Percentiles rank a stretch among this genome's conserved stretches.
Conservation (phyloP, 345 rosid genomes). For the Moricandia arvensis region DNA sequence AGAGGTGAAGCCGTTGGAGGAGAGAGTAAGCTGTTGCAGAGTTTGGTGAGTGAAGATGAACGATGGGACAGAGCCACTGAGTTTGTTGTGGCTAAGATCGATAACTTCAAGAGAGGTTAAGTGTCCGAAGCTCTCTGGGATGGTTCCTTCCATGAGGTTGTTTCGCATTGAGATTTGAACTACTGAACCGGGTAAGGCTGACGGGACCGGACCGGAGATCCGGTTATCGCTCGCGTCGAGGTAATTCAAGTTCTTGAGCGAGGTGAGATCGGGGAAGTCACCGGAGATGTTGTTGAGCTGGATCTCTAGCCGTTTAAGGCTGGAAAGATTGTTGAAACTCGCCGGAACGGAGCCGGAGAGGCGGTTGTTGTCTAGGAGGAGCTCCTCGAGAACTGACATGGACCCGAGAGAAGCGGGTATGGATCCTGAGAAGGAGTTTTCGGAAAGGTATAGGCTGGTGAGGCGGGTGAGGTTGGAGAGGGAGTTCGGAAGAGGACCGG, state of each 20-base stretch:
- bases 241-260: conserved; percentile 53
- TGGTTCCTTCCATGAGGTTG: conserved; percentile 55
- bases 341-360: conserved; percentile 57
- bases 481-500: conserved; percentile 54
- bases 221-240: conserved; percentile 68
- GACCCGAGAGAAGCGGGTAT: conserved; percentile 64
- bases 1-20: conserved; percentile 62
- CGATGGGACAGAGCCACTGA: conserved; percentile 52
- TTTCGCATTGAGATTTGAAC: conserved; percentile 73
- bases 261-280: conserved; percentile 59
- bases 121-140: conserved; percentile 45
- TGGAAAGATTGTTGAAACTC: conserved; percentile 44
- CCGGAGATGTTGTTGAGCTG: conserved; percentile 68
- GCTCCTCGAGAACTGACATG: conserved; percentile 55
- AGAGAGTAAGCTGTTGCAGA: conserved; percentile 77
- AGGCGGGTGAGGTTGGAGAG: conserved; percentile 56
- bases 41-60: conserved; percentile 60
- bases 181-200: conserved; percentile 48
- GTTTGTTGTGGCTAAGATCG: conserved; percentile 67
- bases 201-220: conserved; percentile 62
- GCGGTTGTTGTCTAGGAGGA: conserved; percentile 63
- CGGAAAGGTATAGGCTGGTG: conserved; percentile 56
- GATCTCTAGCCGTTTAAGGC: conserved; percentile 64
- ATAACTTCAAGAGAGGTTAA: conserved; percentile 54
- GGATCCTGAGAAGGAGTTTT: conserved; percentile 63